Base-by-base conservation (phyloP, 2,329 filamentous ascomycete species). In the Chrysosporium keratinophilum region DNA sequence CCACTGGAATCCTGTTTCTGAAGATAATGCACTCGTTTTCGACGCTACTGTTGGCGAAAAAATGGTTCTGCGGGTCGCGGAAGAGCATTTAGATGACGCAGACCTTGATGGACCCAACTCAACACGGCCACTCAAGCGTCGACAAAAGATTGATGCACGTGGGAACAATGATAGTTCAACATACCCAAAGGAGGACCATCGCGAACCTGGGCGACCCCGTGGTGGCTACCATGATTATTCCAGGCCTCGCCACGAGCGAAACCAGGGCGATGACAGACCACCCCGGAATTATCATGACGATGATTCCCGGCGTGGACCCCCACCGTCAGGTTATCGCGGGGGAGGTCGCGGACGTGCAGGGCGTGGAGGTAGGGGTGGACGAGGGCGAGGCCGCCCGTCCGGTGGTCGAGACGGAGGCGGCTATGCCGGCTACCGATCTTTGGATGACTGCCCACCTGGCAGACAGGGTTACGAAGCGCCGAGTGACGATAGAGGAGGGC, bases 1-100 rank as follows among this genome's bases (percentile, higher is more conserved):
- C 52, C 83, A 85, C 59, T 97, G 91, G 93, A 80, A 87, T 58
- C 82, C 87, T 3, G 77, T 95, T 2, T 72, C 84, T 0, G 74
- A 79, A 4, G 83, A 88, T 6, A 81, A 86, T 62, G 77, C 82
- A 0, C 82, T 90, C 63, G 77, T 82, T 5, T 89, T 97, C 62
- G 87, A 94, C 58, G 89, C 86, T 0, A 82, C 81, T 0, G 87
- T 97, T 1, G 86, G 86, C 15, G 90, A 97, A 71, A 95, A 94
- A 72, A 81, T 88, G 14, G 76, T 93, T 58, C 71, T 97, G 50
- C 80, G 86, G 1, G 83, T 97, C 45, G 88, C 95, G 67, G 76
- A 82, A 50, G 87, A 91, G 72, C 68, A 82, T 49, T 71, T 74
- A 2, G 69, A 71, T 20, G 82, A 85, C 62, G 80, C 40, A 17